Base-by-base conservation (phyloP, 2,329 filamentous ascomycete genomes). In the Sarocladium brachiariae region DNA sequence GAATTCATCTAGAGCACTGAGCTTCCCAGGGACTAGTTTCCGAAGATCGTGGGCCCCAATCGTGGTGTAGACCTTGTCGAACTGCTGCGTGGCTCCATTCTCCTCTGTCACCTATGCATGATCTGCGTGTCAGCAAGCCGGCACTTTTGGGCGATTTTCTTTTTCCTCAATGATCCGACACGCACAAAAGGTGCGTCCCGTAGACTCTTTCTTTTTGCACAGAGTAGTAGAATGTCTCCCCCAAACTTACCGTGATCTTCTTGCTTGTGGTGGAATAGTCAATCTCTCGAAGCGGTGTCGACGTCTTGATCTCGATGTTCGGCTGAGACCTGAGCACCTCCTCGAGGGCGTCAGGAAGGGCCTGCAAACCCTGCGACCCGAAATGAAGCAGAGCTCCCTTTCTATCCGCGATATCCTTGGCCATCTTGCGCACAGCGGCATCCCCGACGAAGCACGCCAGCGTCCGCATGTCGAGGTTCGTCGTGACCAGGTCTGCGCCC, bases 51-150 rank as follows among this genome's bases (percentile, higher is more conserved):
- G 68, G 52, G 72, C 73, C 41, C 74, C 75, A 21, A 87, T 65
- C n/a, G 85, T 84, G 16, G 81, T 84, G 48, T 89, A 76, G 49
- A 82, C 80, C 57, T 82, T 77, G 63, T 81, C 69, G 61, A 77
- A 79, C 55, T 55, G 37, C 21, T 50, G 51, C 13, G 62, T 30
- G n/a, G 38, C 34, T 6, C 46, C 49, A 11, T 11, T 24, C 19
- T 35, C 41, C 13, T 50, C 39, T 11, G 35, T 33, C 13, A 53
- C 38, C 48, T 51, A 45, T 23, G n/a, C n/a, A n/a, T n/a, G n/a
- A n/a, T n/a, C n/a, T n/a, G n/a, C n/a, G n/a, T n/a, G n/a, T n/a
- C n/a, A n/a, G n/a, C n/a, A n/a, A n/a, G n/a, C n/a, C n/a, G n/a
- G n/a, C n/a, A n/a, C n/a, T n/a, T n/a, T n/a, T n/a, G n/a, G n/a